Conservation (phyloP, 2,329 filamentous ascomycete genomes). For the Pseudocercospora crystallina region DNA sequence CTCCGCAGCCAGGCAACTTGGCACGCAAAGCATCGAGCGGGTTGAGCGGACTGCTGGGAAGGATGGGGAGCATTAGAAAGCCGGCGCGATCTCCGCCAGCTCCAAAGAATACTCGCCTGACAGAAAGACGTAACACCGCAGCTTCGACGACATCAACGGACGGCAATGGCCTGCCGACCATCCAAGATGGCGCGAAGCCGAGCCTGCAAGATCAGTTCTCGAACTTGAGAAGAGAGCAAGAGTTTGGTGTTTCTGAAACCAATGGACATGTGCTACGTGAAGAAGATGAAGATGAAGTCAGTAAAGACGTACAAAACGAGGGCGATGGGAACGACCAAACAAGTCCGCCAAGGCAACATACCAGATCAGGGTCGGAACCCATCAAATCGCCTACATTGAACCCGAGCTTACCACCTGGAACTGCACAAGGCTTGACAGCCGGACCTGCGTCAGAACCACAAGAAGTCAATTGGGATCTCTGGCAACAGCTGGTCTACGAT, state of each 20-base stretch:
- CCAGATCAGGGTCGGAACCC: slow-evolving; percentile 30
- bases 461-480: slow-evolving; percentile 97
- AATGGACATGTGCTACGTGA: slow-evolving; percentile 19
- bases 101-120: slow-evolving; percentile 22
- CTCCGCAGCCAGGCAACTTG: slow-evolving; percentile 41
- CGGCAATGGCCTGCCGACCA: slow-evolving; percentile 29
- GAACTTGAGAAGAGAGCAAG: slow-evolving; percentile 46
- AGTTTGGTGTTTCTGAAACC: slow-evolving; percentile 34
- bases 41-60: slow-evolving; percentile 76
- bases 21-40: slow-evolving; percentile 77
- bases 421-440: slow-evolving; percentile 75
- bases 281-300: slow-evolving; percentile 17
- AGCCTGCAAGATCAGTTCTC: slow-evolving; percentile 50
- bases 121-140: slow-evolving; percentile 28
- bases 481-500: slow-evolving; percentile 94
- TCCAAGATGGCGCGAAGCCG: slow-evolving; percentile 33
- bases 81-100: slow-evolving; percentile 54
- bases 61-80: slow-evolving; percentile 57
- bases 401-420: slow-evolving; percentile 74
- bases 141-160: slow-evolving; percentile 24
- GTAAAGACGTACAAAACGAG: slow-evolving; percentile 27
- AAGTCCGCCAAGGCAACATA: slow-evolving; percentile 24
- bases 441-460: slow-evolving; percentile 69
- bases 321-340: slow-evolving; percentile 39
- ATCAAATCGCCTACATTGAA: slow-evolving; percentile 64